phyloP scores from a whole-genome alignment of 257 asterid species.

The Solanum paucissectum region DNA sequence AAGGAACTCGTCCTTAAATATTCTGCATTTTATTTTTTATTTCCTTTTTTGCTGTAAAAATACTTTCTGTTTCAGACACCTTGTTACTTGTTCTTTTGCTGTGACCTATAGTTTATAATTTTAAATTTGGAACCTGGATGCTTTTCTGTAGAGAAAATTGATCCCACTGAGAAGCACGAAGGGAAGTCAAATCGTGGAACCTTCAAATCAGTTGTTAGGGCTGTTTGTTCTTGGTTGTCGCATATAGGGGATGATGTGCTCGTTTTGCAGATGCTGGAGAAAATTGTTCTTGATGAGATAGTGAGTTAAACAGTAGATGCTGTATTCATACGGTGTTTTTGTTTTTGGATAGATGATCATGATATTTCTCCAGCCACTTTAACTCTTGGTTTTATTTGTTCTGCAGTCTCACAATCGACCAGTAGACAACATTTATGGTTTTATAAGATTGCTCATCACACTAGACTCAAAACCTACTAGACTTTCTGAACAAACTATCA shows the following conservation, averaged over 20 bases:
- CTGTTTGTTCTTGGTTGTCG: conserved; percentile 46
- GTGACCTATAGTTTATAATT: neutral
- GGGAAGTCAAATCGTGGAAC: conserved; percentile 40
- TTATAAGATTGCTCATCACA: conserved; percentile 53
- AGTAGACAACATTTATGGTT: conserved; percentile 56
- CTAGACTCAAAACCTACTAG: conserved; percentile 54
- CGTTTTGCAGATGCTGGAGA: conserved; percentile 69
- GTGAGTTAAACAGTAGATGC: conserved; percentile 31
- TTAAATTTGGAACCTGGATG: neutral
- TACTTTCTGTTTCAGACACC: neutral
- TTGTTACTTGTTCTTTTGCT: neutral
- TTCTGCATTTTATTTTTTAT: neutral
- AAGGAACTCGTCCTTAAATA: neutral
- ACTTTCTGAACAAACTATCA: conserved; percentile 51
- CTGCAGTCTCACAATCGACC: conserved; percentile 49
- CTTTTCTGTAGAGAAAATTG: conserved; percentile 37
- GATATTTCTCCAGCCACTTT: neutral
- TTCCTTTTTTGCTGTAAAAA: neutral
- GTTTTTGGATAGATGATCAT: neutral
- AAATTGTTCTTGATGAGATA: conserved; percentile 46
- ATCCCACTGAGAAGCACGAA: conserved; percentile 16
- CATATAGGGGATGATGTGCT: conserved; percentile 59
- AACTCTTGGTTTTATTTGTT: neutral
- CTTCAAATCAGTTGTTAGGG: conserved; percentile 37
- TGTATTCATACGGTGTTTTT: neutral